Conservation (phyloP, 352 stramenopile species). For the Phytophthora chlamydospora region DNA sequence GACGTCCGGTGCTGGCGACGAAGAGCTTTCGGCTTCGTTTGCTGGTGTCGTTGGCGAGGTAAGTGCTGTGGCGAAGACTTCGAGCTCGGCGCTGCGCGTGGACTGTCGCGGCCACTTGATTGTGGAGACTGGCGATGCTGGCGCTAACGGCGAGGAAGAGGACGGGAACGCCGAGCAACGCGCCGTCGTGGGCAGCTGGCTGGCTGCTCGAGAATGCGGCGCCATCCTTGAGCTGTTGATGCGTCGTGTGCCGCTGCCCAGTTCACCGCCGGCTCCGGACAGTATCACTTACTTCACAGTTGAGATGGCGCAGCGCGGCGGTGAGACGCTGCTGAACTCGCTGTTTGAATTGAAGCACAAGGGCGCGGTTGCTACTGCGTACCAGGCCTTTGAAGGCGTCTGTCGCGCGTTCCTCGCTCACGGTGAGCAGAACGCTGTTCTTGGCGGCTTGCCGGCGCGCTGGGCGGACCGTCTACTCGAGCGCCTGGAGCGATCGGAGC, state of each 20-base stretch:
- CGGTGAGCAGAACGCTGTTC: constrained; percentile 54
- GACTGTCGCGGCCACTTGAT: constrained; percentile 85
- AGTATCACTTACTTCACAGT: constrained; percentile 48
- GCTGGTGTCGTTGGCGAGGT: constrained; percentile 73
- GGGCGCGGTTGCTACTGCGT: constrained; percentile 83
- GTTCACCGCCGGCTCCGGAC: constrained; percentile 15
- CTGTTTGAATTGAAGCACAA: constrained; percentile 91
- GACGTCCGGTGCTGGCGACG: constrained; percentile 65
- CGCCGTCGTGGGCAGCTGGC: constrained; percentile 87
- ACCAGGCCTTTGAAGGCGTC: constrained; percentile 86
- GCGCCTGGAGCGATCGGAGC: constrained; percentile 73
- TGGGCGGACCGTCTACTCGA: constrained; percentile 83
- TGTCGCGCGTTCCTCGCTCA: constrained; percentile 80
- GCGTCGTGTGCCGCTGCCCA: constrained; percentile 57
- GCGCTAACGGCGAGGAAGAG: constrained; percentile 43
- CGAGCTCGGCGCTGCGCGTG: constrained; percentile 63
- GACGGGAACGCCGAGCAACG: constrained; percentile 69
- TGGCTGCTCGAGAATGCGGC: constrained; percentile 83
- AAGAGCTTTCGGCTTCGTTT: constrained; percentile 68
- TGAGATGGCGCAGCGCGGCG: constrained; percentile 60
- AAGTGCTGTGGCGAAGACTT: constrained; percentile 54
- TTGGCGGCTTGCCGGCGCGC: constrained; percentile 61
- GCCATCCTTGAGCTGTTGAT: constrained; percentile 83
- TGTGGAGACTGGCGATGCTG: constrained; percentile 46
- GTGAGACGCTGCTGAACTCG: constrained; percentile 79